Percentiles rank a stretch among this genome's conserved stretches.
Conservation (phyloP, 1,284 basidiomycete genomes). For the Heterobasidion irregulare region DNA sequence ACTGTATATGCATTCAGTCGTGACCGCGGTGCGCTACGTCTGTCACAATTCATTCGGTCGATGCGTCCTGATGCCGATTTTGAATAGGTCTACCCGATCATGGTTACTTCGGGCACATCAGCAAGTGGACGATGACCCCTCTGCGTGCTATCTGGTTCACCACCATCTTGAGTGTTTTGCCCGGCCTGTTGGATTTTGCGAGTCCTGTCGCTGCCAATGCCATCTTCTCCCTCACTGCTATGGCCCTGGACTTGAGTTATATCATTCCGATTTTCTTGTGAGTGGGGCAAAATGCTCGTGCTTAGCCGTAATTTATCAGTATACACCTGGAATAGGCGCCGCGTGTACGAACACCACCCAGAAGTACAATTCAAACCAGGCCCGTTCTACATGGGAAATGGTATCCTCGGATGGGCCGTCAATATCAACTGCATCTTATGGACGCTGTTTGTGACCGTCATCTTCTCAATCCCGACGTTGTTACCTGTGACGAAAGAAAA, state of each 20-base stretch:
- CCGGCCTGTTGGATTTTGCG: constrained; percentile 72
- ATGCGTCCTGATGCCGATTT: neutral
- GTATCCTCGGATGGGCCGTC: constrained; percentile 52
- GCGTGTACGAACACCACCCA: constrained; percentile 71
- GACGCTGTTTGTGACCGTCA: constrained; percentile 61
- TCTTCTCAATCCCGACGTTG: constrained; percentile 67
- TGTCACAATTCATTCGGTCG: neutral
- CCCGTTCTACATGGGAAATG: constrained; percentile 83
- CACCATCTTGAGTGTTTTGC: constrained; percentile 61
- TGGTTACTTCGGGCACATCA: constrained; percentile 72
- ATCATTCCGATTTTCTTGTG: constrained; percentile 64
- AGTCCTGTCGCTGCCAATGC: constrained; percentile 76
- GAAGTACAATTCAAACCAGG: constrained; percentile 83
- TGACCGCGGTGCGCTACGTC: constrained; percentile 46
- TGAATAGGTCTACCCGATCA: constrained; percentile 67
- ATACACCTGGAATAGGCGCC: constrained; percentile 27
- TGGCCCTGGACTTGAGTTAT: constrained; percentile 66
- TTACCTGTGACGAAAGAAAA: constrained; percentile 61
- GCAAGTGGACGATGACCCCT: constrained; percentile 63
- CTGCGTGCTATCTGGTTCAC: constrained; percentile 79
- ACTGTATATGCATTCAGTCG: constrained; percentile 89
- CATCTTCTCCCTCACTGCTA: constrained; percentile 75
- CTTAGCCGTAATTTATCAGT: no score
- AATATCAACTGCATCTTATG: constrained; percentile 64
- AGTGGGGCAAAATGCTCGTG: constrained; percentile 8